Evolutionary conservation across 371 early-diverging fungal genomes (phyloP), one percentile per base, ranked within the genome.

Genomic region (Dichotomocladium elegans): DNA sequence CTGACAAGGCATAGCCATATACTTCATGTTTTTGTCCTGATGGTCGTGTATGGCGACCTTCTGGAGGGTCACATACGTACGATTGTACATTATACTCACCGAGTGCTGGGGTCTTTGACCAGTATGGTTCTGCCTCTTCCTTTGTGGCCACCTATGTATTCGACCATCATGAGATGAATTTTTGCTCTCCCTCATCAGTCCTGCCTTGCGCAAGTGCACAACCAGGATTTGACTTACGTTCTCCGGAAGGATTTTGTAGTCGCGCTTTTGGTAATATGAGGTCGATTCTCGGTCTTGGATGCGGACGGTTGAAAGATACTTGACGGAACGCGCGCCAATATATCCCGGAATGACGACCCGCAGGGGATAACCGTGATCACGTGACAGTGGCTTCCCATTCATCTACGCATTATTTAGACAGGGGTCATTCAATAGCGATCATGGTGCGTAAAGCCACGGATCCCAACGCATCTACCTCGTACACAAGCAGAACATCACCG

Each of bases 271-370:
- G 70, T 83, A 93, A 57, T 84, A 90, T 21, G 83, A 77, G n/a
- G 34, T 53, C 2, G 85, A 83, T 58, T 93, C 95, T 19, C 81
- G 63, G 43, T 82, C 82, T 48, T 79, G 74, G 25, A 83, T 71
- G 11, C 72, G 73, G 25, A 94, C 81, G 25, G 73, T 66, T 49
- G 78, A 76, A 10, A 93, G 66, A 77, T 83, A 94, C 53, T 94
- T 94, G 51, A 94, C 93, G 43, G 82, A 83, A 11, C 95, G 82
- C 0, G 91, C 95, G 7, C 93, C 95, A 47, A 93, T 92, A 55
- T 86, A 85, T 1, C 78, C 94, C 19, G 93, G 93, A 1, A 93
- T 90, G 8, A 94, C 85, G 4, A 86, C 88, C 28, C 95, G 82
- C 8, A 92, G 64, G 12, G 95, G 95, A 47, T 72, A 86, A 0